Base-by-base conservation (phyloP, 805 yeast species). In the Yamadazyma phyllophila region DNA sequence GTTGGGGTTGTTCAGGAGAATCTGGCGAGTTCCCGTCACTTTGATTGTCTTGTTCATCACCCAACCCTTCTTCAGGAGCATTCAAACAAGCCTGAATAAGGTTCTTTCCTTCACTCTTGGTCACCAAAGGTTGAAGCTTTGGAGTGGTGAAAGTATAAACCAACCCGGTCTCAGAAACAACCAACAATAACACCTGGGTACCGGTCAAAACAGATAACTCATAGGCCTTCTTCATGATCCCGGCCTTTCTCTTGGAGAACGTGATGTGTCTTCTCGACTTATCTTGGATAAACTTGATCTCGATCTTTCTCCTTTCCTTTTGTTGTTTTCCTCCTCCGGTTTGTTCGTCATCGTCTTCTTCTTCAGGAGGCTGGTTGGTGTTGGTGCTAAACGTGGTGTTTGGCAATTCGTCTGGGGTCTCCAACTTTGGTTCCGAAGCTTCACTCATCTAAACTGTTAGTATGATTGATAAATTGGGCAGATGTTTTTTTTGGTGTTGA, bases 121-220 rank as follows among this genome's bases (percentile, higher is more conserved):
- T 94, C 43, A 94, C 99, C 57, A 94, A 79, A 7, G 99, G 99
- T 71, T 94, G 98, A 62, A 94, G 82, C 69, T 94, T 94, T 48
- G 99, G 99, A n/a, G 99, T 94, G 46, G 98, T 92, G 67, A 94
- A 94, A 15, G 99, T 94, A 69, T 94, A 94, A 45, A 94, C 99
- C 51, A 94, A 81, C 12, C 99, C 99, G n/a, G 99, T 94, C 67
- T 94, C 99, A 44, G 96, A 85, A 26, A 94, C 99, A 46, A 94
- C 99, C 57, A 94, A 80, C 49, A 94, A 74, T 53, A 94, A 77
- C 26, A 94, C 98, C 69, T 94, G 99, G 27, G 99, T 94, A 47
- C 99, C 99, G 11, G 99, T 94, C 58, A 94, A 78, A 43, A 94
- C 98, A 15, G 96, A 86, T 53, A 94, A 77, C 66, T 94, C 99